These are phyloP conservation scores for Leptomonas pyrrhocoris DNA, from an alignment of 208 protist genomes.

Conservation along the genomic window DNA sequence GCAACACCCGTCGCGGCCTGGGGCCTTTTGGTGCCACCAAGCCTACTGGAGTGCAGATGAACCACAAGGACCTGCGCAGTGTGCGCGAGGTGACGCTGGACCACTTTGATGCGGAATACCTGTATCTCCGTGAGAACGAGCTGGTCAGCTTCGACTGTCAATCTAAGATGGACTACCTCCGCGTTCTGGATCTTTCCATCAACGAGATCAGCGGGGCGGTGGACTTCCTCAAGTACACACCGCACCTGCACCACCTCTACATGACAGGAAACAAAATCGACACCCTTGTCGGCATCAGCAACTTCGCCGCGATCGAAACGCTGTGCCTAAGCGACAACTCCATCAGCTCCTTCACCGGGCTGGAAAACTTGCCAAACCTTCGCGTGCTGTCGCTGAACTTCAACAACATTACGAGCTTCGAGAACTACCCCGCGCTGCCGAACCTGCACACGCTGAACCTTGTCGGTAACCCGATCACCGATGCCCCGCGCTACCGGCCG, in stretches of 20 bases:
- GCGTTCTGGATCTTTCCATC: slow-evolving; percentile 91
- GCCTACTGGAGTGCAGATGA: slow-evolving; percentile 77
- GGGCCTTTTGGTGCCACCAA: slow-evolving; percentile 60
- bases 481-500: slow-evolving; percentile 83
- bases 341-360: slow-evolving; percentile 90
- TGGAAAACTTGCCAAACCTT: slow-evolving; percentile 85
- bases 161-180: slow-evolving; percentile 82
- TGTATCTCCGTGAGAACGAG: slow-evolving; percentile 94
- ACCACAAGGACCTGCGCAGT: slow-evolving; percentile 85
- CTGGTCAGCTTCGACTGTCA: slow-evolving; percentile 85
- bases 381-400: slow-evolving; percentile 93
- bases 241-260: slow-evolving; percentile 90
- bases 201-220: slow-evolving; percentile 89
- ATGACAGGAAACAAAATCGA: slow-evolving; percentile 94
- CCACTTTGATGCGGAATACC: slow-evolving; percentile 84
- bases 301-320: slow-evolving; percentile 84
- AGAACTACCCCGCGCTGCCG: slow-evolving; percentile 83
- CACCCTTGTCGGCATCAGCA: slow-evolving; percentile 78
- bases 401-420: slow-evolving; percentile 91
- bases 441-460: slow-evolving; percentile 92
- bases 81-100: slow-evolving; percentile 75
- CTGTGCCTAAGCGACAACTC: slow-evolving; percentile 92
- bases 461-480: slow-evolving; percentile 89
- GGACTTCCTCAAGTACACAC: slow-evolving; percentile 82
- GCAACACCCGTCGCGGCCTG: slow-evolving; percentile 45